Evolutionary conservation across 129 eudicot genomes (phyloP).

Genomic region (Cynara cardunculus): DNA sequence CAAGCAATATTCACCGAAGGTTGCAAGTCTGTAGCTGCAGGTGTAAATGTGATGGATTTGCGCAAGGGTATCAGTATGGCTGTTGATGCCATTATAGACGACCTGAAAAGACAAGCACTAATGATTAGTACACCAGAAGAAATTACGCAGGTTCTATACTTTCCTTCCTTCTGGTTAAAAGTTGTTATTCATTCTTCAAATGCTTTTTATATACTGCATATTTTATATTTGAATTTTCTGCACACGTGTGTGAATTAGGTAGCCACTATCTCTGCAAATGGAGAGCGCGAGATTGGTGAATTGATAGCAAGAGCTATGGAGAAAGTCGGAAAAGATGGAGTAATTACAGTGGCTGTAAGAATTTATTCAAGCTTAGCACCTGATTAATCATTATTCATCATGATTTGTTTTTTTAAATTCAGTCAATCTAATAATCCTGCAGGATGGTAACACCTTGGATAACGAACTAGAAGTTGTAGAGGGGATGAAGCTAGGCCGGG

Average conservation of each 20-base stretch:
- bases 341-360: slow-evolving; percentile 85
- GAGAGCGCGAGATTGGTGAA: slow-evolving; percentile 92
- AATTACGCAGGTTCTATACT: slow-evolving; percentile 74
- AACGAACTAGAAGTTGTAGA: slow-evolving; percentile 96
- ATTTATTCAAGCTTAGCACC: neutral
- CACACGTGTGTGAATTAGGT: slow-evolving; percentile 40
- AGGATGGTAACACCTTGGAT: slow-evolving; percentile 90
- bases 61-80: slow-evolving; percentile 86
- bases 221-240: neutral
- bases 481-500: slow-evolving; percentile 94
- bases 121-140: slow-evolving; percentile 95
- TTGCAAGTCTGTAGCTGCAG: slow-evolving; percentile 82
- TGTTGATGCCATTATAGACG: slow-evolving; percentile 67
- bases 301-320: slow-evolving; percentile 90
- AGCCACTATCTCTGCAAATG: slow-evolving; percentile 94
- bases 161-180: neutral
- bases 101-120: slow-evolving; percentile 73
- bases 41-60: slow-evolving; percentile 92
- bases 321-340: slow-evolving; percentile 97
- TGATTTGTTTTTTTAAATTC: neutral
- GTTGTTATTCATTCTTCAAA: neutral
- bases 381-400: neutral
- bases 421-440: slow-evolving; percentile 7
- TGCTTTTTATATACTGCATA: neutral
- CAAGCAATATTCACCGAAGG: slow-evolving; percentile 93